phyloP scores from a whole-genome alignment of 176 grass and related monocot species.

The Elaeis guineensis region DNA sequence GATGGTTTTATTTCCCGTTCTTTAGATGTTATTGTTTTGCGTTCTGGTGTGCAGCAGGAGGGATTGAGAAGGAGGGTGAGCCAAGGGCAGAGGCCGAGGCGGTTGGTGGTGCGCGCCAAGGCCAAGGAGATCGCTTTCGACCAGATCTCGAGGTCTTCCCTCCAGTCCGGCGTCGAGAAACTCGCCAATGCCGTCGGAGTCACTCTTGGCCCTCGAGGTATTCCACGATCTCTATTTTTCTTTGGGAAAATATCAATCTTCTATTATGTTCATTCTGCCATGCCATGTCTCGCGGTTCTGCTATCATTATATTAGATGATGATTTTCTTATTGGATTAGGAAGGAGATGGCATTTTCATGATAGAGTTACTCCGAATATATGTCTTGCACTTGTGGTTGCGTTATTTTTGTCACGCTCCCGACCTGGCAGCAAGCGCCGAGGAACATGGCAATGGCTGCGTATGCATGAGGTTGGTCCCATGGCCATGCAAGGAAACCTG shows the following conservation, averaged over 20 bases:
- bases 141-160: slow-evolving; percentile 33
- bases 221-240: not conserved
- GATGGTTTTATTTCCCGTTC: not conserved
- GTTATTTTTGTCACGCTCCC: not conserved
- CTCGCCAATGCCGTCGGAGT: slow-evolving; percentile 66
- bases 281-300: too few relatives aligned
- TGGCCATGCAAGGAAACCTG: too few relatives aligned
- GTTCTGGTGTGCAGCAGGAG: slow-evolving; percentile 8
- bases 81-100: slow-evolving; percentile 13
- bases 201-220: slow-evolving; percentile 64
- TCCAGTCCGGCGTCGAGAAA: slow-evolving; percentile 59
- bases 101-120: slow-evolving; percentile 33
- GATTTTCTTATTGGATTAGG: too few relatives aligned
- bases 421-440: too few relatives aligned
- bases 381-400: slow-evolving; percentile 1
- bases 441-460: too few relatives aligned
- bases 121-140: slow-evolving; percentile 68
- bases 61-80: slow-evolving; percentile 21
- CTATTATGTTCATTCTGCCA: too few relatives aligned
- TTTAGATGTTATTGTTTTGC: not conserved
- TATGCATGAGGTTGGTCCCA: too few relatives aligned
- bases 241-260: too few relatives aligned
- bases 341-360: too few relatives aligned
- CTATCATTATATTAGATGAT: too few relatives aligned
- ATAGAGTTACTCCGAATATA: not conserved